A percentile compares a stretch with the other conserved stretches of the same genome.
Conservation (phyloP, 2,329 filamentous ascomycete genomes). For the Arthrobotrys megalospora region DNA sequence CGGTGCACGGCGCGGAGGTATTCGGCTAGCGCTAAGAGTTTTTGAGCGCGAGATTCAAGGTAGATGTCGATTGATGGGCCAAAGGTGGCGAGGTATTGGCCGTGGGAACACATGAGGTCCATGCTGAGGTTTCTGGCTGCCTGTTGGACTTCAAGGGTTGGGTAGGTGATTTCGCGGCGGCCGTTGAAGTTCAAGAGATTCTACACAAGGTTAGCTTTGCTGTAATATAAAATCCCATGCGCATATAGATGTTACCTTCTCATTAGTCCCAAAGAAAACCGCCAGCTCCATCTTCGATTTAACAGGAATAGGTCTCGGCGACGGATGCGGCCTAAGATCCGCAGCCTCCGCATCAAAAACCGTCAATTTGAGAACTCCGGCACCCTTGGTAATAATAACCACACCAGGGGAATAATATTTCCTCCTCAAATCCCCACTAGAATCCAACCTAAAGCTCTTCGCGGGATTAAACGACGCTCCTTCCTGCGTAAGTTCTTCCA, state of each 20-base stretch:
- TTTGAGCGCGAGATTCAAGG: constrained; percentile 79
- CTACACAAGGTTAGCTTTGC: constrained; percentile 47
- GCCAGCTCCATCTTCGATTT: constrained; percentile 94
- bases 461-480: constrained; percentile 49
- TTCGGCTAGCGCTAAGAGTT: constrained; percentile 80
- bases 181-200: constrained; percentile 90
- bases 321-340: constrained; percentile 52
- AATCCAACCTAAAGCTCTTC: constrained; percentile 45
- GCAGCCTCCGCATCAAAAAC: constrained; percentile 66
- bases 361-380: constrained; percentile 74
- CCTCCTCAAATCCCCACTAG: constrained; percentile 51
- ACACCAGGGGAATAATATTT: constrained; percentile 69
- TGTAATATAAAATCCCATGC: background rate
- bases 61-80: constrained; percentile 86
- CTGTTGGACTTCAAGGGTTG: constrained; percentile 78
- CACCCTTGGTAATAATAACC: constrained; percentile 76
- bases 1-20: constrained; percentile 79
- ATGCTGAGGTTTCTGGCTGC: constrained; percentile 84
- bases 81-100: constrained; percentile 79
- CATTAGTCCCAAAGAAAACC: constrained; percentile 88
- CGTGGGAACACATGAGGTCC: constrained; percentile 84
- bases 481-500: constrained; percentile 71
- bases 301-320: constrained; percentile 75
- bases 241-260: constrained; percentile 69
- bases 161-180: constrained; percentile 77